Evolutionary conservation across 768 basidiomycete genomes (phyloP), one percentile per base, ranked within the genome.

Genomic region (Xerocomus brunneocitrinus): DNA sequence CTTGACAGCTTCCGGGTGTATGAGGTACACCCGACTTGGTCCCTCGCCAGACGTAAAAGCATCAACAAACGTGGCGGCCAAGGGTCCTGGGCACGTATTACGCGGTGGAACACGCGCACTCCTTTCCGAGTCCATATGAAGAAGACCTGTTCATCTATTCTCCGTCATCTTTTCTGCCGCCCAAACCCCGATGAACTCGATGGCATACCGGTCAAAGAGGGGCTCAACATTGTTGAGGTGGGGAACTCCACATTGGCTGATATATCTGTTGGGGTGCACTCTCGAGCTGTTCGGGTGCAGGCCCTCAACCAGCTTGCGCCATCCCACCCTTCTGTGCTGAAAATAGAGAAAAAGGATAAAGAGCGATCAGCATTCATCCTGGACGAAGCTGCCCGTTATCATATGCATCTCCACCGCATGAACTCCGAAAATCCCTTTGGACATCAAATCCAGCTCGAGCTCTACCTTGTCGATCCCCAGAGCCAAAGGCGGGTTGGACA

Each of bases 11-110:
- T 78, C n/a, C 69, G 76, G 31, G 82, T 79, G 31, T 71, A 72
- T 31, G 77, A 80, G 47, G 78, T 83, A 4, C 72, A 80, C 48
- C 70, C 83, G 4, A 83, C 84, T 2, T 84, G 79, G 79, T 84
- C 77, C 50, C 70, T 78, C 46, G 79, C 79, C 42, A 72, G 72
- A 55, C 62, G 74, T 39, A 77, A 74, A 58, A 67, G 74, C 44
- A 22, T 57, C 45, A 59, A 48, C 13, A 62, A 69, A 57, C 22
- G 56, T 71, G 46, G 74, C 68, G 32, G 70, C 60, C 54, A 67
- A 66, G 67, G 69, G 19, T 79, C 76, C 31, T 87, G 84, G 83
- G 84, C 82, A 49, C 71, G 72, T 43, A 70, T 77, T 47, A 74
- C 72, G 32, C 73, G 69, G 10, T 77, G 82, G 83, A 84, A 84